Evolutionary conservation across 305 asterid species (phyloP).

Genomic region (Fraxinus velutina): DNA sequence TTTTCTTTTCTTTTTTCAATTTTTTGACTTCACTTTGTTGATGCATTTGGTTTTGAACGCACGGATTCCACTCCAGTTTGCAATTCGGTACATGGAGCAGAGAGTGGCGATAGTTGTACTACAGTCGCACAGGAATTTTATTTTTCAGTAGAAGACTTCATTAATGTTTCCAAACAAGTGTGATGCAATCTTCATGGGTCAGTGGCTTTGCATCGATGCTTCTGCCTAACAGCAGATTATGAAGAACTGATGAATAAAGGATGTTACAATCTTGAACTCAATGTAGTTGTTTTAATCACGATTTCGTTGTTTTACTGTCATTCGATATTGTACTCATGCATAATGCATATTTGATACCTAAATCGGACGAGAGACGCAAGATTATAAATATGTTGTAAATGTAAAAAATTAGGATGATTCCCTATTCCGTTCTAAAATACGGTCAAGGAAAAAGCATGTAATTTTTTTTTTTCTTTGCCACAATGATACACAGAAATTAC

Average conservation of each 20-base stretch:
- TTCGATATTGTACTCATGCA: background rate
- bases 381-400: background rate
- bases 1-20: no score
- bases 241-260: no score
- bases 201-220: constrained; percentile 30
- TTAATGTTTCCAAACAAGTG: background rate
- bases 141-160: no score
- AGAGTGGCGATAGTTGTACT: no score
- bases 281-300: background rate
- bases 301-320: background rate
- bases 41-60: no score
- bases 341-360: background rate
- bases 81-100: no score
- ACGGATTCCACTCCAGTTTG: no score
- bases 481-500: background rate
- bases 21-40: no score
- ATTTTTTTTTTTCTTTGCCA: background rate
- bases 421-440: background rate
- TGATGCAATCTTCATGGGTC: constrained; percentile 23
- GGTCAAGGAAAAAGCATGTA: background rate
- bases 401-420: background rate
- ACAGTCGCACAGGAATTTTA: no score
- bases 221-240: constrained; percentile 4
- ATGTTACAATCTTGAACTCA: no score
- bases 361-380: background rate